Evolutionary conservation across 2,329 filamentous ascomycete species (phyloP), one percentile per base, ranked within the genome.

Genomic region (Emmonsiellopsis sp.): DNA sequence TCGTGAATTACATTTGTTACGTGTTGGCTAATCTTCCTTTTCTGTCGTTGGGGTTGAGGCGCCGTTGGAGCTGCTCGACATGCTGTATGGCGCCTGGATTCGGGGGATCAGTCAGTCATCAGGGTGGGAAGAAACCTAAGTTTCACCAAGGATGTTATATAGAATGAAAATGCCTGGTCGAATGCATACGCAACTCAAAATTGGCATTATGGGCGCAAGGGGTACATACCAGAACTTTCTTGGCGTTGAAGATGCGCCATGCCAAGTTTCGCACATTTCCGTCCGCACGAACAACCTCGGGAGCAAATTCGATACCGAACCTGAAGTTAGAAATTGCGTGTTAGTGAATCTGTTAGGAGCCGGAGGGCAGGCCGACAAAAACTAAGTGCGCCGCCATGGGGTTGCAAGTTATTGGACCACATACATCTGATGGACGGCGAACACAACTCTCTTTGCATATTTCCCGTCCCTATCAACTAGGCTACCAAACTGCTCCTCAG

Each of bases 171-270:
- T 27, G 21, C 21, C 21, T 27, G 34, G 10, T 49, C 27, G 43
- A 49, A 49, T 6, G 8, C n/a, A 31, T 51, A 17, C 49, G 44
- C 49, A 54, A 36, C 48, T 43, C 40, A 46, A 31, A n/a, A 32
- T 13, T 9, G 49, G 31, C 42, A 10, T 39, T 32, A 32, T 36
- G 17, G 37, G 46, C 5, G 31, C 31, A 9, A 52, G 14, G 37
- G 51, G 37, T 39, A 79, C 86, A 74, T 75, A 94, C 89, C 72
- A 97, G 71, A 59, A 95, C 93, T 71, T 91, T 88, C 76, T 96
- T 96, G 37, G 93, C 93, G 68, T 95, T 95, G 68, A 87, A 93
- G 58, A 98, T 88, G 64, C 93, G 81, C 91, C 92, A 96, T 5
- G 91, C 90, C 58, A 98, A 74, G 66, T 95, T 95, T 64, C 80